These are phyloP conservation scores for Afroboletus lepidellus DNA, from an alignment of 1,284 basidiomycete species.

Conservation along the genomic window DNA sequence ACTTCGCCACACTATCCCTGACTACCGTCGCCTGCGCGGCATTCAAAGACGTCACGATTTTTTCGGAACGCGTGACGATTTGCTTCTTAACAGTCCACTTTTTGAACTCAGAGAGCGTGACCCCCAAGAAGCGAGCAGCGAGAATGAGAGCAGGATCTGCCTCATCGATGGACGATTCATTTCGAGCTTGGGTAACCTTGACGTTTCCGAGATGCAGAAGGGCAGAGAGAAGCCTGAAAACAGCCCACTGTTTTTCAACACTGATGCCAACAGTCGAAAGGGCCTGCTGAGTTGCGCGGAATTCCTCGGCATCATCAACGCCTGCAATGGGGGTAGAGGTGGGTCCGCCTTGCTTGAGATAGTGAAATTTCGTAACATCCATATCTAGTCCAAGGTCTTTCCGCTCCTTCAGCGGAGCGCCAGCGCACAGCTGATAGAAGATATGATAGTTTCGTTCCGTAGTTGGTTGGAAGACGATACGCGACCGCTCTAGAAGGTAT, in stretches of 20 bases:
- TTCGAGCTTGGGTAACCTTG: conserved; percentile 80
- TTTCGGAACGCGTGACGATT: conserved; percentile 91
- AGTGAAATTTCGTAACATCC: conserved; percentile 87
- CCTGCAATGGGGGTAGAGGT: conserved; percentile 83
- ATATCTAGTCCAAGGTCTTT: conserved; percentile 90
- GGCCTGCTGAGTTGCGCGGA: conserved; percentile 89
- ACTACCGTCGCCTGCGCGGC: conserved; percentile 93
- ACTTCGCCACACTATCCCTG: conserved; percentile 95
- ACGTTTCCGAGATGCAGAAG: conserved; percentile 97
- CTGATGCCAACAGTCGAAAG: conserved; percentile 96
- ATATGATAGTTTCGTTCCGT: conserved; percentile 99
- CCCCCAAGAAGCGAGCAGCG: conserved; percentile 87
- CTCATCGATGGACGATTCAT: conserved; percentile 84
- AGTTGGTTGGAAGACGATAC: conserved; percentile 95
- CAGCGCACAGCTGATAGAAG: conserved; percentile 99
- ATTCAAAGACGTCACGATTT: conserved; percentile 88
- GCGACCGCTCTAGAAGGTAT: conserved; percentile 94
- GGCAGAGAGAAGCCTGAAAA: conserved; percentile 92
- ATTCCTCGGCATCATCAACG: conserved; percentile 96
- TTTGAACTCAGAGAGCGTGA: conserved; percentile 93
- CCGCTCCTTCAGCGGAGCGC: conserved; percentile 91
- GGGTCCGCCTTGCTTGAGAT: conserved; percentile 91
- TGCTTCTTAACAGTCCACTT: conserved; percentile 99
- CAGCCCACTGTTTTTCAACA: conserved; percentile 97
- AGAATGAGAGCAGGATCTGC: conserved; percentile 80